These are phyloP conservation scores for Ambrosia artemisiifolia DNA, from an alignment of 129 eudicot genomes.

Conservation along the genomic window DNA sequence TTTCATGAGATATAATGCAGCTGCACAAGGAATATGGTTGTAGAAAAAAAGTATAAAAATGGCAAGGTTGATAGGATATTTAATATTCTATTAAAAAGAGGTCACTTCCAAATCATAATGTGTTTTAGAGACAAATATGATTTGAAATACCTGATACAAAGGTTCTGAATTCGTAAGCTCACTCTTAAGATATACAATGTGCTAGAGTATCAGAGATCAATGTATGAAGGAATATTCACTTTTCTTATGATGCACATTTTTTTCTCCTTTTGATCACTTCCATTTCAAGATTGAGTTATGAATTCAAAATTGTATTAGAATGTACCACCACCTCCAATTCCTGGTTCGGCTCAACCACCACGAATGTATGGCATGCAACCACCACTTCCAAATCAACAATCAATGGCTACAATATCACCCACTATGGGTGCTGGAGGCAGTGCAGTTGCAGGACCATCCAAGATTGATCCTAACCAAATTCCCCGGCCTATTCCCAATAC, in stretches of 20 bases:
- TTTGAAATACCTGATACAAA: conserved; percentile 5
- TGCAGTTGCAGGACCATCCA: conserved; percentile 63
- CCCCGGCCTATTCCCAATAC: conserved; percentile 84
- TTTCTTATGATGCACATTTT: conserved; percentile 10
- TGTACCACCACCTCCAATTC: conserved; percentile 55
- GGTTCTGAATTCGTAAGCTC: neutral
- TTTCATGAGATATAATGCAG: neutral
- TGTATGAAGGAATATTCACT: neutral
- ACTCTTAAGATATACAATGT: neutral
- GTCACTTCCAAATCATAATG: neutral
- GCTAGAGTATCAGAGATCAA: neutral
- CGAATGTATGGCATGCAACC: conserved; percentile 86
- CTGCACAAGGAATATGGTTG: neutral
- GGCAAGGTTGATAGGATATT: neutral
- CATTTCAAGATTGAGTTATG: conserved; percentile 23
- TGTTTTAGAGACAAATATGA: neutral
- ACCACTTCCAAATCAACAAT: conserved; percentile 64
- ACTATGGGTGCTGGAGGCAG: conserved; percentile 61
- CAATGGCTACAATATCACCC: conserved; percentile 62
- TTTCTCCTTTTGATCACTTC: conserved; percentile 1
- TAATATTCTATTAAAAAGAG: neutral
- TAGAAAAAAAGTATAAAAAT: neutral
- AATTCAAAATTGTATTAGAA: conserved; percentile 38
- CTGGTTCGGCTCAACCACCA: conserved; percentile 64
- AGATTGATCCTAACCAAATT: conserved; percentile 88